Evolutionary conservation across 2,329 filamentous ascomycete genomes (phyloP), one percentile per base, ranked within the genome.

Genomic region (Xylariaceae sp.): DNA sequence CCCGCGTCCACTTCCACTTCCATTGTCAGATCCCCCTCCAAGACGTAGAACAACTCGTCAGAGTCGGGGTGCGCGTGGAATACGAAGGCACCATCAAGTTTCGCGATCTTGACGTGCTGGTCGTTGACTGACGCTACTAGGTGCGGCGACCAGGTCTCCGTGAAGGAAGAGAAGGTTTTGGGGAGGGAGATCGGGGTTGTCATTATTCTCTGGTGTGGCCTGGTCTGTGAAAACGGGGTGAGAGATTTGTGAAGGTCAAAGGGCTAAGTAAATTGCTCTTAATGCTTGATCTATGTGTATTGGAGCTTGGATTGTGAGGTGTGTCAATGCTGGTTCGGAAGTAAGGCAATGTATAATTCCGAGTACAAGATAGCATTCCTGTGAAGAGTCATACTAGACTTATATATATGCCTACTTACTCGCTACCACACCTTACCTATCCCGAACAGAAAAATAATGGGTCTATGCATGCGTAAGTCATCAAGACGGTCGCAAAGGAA

Each of bases 1-100:
- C 8, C 16, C 7, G 10, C 17, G 6, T 10, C 17, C 10, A 22
- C 35, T 17, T 42, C 39, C 14, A 46, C 37, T 40, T 46, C 43
- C n/a, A 49, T 22, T 22, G 43, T 49, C 20, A 46, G 23, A 19
- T 47, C 43, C 14, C 47, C 43, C 1, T 36, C 36, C 6, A 47
- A 17, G 11, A 49, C 29, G 22, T 49, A 46, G 40, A 49, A 47
- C 6, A 47, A 21, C 10, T 47, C 43, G n/a, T 47, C 44, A 11
- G 47, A 47, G 29, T 41, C 35, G 3, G 43, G 29, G 22, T 40
- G 47, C 5, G 39, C 33, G 40, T 47, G 44, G 33, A 47, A 49
- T 22, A 47, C 35, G 14, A 49, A 47, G 1, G 7, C 21, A 3
- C 43, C 40, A 12, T 47, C 40, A 14, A 47, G 6, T 32, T 44